Conservation (phyloP, 768 basidiomycete species). For the Kwoniella dejecticola region DNA sequence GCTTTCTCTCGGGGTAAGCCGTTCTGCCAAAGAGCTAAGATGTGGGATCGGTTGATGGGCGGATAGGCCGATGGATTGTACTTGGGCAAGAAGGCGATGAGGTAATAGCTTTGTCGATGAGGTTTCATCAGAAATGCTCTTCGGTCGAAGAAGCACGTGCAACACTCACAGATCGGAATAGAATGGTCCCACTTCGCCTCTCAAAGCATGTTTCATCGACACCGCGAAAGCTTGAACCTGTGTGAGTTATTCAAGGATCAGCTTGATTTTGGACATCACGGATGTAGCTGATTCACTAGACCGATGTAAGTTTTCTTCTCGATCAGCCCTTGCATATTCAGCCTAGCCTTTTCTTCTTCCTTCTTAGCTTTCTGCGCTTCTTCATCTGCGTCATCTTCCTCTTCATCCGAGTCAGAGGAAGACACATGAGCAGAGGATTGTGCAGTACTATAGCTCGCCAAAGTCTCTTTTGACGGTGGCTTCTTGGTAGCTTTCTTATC, state of each 20-base stretch:
- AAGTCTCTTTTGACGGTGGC: slow-evolving; percentile 1
- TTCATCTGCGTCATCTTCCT: slow-evolving; percentile 2
- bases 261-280: not conserved
- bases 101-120: not conserved
- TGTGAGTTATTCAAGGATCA: slow-evolving; percentile 6
- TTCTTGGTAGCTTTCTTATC: slow-evolving; percentile 6
- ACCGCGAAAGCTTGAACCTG: slow-evolving; percentile 72
- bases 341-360: slow-evolving; percentile 22
- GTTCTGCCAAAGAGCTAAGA: slow-evolving; percentile 41
- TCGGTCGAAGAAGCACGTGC: not conserved
- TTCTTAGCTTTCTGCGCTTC: slow-evolving; percentile 6
- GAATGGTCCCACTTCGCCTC: slow-evolving; percentile 70
- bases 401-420: not conserved
- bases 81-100: slow-evolving; percentile 18
- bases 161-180: slow-evolving; percentile 66
- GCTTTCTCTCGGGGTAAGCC: slow-evolving; percentile 41
- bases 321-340: slow-evolving; percentile 59
- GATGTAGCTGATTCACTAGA: slow-evolving; percentile 58
- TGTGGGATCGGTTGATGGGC: slow-evolving; percentile 39
- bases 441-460: slow-evolving; percentile 3
- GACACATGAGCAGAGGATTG: not conserved
- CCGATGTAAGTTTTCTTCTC: slow-evolving; percentile 78
- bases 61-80: slow-evolving; percentile 40
- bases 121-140: not conserved
- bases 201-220: slow-evolving; percentile 64